Percentiles rank a stretch among this genome's conserved stretches.
These are phyloP conservation scores for Pseudoneurospora amorphoporcata DNA, from an alignment of 495 filamentous ascomycete species.

Conservation along the genomic window DNA sequence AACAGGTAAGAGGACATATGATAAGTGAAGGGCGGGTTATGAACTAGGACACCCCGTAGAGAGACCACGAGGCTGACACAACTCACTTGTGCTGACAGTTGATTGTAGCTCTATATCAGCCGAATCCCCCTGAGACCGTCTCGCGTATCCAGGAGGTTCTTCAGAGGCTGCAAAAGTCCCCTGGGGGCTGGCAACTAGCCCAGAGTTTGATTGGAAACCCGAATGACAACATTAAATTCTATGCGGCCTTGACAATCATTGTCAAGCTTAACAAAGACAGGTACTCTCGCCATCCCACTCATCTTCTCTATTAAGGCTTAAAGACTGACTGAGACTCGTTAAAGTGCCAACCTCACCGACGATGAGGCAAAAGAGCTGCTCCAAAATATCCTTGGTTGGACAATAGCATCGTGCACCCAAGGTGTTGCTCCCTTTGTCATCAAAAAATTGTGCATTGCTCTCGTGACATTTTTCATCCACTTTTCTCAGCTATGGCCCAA, in stretches of 20 bases:
- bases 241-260: conserved; percentile 86
- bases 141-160: conserved; percentile 65
- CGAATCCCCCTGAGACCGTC: conserved; percentile 50
- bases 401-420: conserved; percentile 47
- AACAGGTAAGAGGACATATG: conserved; percentile 22
- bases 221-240: conserved; percentile 72
- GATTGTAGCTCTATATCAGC: conserved; percentile 59
- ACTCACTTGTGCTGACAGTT: conserved; percentile 31
- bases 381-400: conserved; percentile 58
- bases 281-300: conserved; percentile 28
- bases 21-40: background rate
- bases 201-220: conserved; percentile 55
- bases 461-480: conserved; percentile 71
- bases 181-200: conserved; percentile 77
- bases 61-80: conserved; percentile 3
- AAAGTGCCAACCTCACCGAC: conserved; percentile 50
- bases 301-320: background rate
- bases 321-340: background rate
- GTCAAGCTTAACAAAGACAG: conserved; percentile 84
- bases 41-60: background rate
- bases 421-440: conserved; percentile 56
- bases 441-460: conserved; percentile 72
- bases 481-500: conserved; percentile 56
- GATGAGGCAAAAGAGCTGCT: conserved; percentile 53
- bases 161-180: conserved; percentile 62